A percentile compares a stretch with the other conserved stretches of the same genome.
Evolutionary conservation across 768 basidiomycete species (phyloP).

Genomic region (Podaxis carcinomalis): DNA sequence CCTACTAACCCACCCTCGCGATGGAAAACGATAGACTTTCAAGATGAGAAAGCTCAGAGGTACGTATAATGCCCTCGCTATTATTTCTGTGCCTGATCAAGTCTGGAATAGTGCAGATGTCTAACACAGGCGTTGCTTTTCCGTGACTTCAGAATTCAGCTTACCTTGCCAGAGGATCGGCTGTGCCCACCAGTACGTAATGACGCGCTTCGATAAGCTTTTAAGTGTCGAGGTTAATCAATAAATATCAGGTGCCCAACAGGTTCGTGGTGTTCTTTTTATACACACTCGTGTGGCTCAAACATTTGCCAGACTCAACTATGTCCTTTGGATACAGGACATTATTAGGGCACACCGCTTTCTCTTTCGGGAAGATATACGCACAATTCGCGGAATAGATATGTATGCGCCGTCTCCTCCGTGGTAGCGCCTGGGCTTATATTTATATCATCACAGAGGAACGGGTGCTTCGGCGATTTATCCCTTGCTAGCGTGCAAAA

Average conservation of each 20-base stretch:
- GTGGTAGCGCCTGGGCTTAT: not conserved
- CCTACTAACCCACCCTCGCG: slow-evolving; percentile 2
- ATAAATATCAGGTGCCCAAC: slow-evolving; percentile 56
- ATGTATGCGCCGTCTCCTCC: slow-evolving; percentile 46
- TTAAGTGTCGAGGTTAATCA: not conserved
- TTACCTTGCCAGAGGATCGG: slow-evolving; percentile 64
- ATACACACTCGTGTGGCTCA: not conserved
- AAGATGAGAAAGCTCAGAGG: slow-evolving; percentile 68
- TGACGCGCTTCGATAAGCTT: not conserved
- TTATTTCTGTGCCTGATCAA: slow-evolving; percentile 5
- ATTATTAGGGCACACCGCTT: slow-evolving; percentile 35
- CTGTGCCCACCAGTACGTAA: slow-evolving; percentile 81
- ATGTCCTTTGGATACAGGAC: slow-evolving; percentile 82
- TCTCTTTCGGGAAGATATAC: slow-evolving; percentile 12
- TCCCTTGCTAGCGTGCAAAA: slow-evolving; percentile 64
- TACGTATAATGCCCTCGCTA: slow-evolving; percentile 20
- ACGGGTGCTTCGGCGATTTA: slow-evolving; percentile 92
- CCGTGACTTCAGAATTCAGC: slow-evolving; percentile 64
- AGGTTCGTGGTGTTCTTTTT: slow-evolving; percentile 36
- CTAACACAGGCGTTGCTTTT: slow-evolving; percentile 76
- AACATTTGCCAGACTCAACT: slow-evolving; percentile 60
- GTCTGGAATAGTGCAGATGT: slow-evolving; percentile 40
- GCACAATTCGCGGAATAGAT: slow-evolving; percentile 52
- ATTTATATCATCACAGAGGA: slow-evolving; percentile 46
- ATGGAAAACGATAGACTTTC: slow-evolving; percentile 63